Percentiles rank a stretch among this genome's conserved stretches.
phyloP scores from a whole-genome alignment of 2,329 filamentous ascomycete genomes.

The Tolypocladium tropicale region DNA sequence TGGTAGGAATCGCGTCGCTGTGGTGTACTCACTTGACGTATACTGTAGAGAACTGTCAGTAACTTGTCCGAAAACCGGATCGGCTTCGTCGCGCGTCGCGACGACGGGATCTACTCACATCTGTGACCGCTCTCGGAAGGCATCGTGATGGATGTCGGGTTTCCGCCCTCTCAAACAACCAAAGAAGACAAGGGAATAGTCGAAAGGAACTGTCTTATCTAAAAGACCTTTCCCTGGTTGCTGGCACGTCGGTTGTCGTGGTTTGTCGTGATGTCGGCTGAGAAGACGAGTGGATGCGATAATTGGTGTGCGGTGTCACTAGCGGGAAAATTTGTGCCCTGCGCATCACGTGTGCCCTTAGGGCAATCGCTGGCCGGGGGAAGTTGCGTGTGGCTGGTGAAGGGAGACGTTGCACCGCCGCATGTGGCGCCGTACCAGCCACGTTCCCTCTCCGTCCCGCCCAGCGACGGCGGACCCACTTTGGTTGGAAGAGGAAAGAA shows the following conservation, averaged over 20 bases:
- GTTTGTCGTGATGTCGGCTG: constrained; percentile 28
- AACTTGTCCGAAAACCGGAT: constrained; percentile 2
- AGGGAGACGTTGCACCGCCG: not conserved
- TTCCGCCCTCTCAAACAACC: constrained; percentile 37
- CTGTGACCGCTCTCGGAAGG: constrained; percentile 80
- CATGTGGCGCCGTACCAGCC: constrained; percentile 2
- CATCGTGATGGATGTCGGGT: constrained; percentile 57
- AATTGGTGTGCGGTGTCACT: constrained; percentile 23
- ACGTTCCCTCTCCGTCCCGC: too few relatives aligned
- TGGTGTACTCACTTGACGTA: constrained; percentile 72
- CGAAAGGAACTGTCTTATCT: constrained; percentile 31
- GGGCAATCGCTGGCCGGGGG: constrained; percentile 11
- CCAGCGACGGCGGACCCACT: not conserved
- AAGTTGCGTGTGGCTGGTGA: constrained; percentile 1
- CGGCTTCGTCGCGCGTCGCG: not conserved
- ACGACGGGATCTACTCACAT: constrained; percentile 50
- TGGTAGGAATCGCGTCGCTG: not conserved
- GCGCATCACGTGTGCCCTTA: constrained; percentile 23
- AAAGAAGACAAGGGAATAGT: constrained; percentile 28
- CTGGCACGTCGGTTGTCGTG: constrained; percentile 24
- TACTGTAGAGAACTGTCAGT: constrained; percentile 46
- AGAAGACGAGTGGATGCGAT: constrained; percentile 22
- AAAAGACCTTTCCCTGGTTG: constrained; percentile 33
- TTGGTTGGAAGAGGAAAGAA: not conserved
- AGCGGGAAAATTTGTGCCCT: constrained; percentile 25